These are phyloP conservation scores for Crassisporium funariophilum DNA, from an alignment of 768 basidiomycete genomes.

Conservation along the genomic window DNA sequence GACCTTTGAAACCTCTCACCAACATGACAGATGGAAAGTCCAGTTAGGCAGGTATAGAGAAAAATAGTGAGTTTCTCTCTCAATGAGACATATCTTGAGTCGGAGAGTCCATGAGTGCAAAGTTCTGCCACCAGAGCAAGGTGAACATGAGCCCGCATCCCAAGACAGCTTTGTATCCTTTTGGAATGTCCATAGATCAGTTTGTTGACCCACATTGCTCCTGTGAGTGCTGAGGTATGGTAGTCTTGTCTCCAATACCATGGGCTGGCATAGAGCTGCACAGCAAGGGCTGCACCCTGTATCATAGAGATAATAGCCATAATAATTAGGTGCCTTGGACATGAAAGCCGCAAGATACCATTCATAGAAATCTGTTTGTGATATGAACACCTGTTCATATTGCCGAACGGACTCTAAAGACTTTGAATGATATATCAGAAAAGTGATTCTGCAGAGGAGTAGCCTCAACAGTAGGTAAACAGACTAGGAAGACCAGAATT, in stretches of 20 bases:
- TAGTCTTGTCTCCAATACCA: neutral
- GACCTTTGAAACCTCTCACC: constrained; percentile 28
- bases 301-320: too few relatives aligned
- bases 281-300: too few relatives aligned
- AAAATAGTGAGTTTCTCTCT: constrained; percentile 27
- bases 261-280: too few relatives aligned
- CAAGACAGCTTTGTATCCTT: neutral
- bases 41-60: constrained; percentile 24
- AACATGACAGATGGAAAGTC: constrained; percentile 18
- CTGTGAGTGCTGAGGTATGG: constrained; percentile 9
- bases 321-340: too few relatives aligned
- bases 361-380: too few relatives aligned
- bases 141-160: neutral
- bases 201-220: constrained; percentile 5
- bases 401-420: too few relatives aligned
- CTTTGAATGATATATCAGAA: too few relatives aligned
- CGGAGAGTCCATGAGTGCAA: neutral
- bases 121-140: neutral
- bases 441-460: too few relatives aligned
- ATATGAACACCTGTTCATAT: too few relatives aligned
- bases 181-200: constrained; percentile 3
- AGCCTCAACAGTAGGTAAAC: too few relatives aligned
- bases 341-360: too few relatives aligned
- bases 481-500: too few relatives aligned
- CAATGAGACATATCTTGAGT: constrained; percentile 5